Evolutionary conservation across 192 early-diverging fungal genomes (phyloP), one percentile per base, ranked within the genome.

Genomic region (Coemansia sp.): DNA sequence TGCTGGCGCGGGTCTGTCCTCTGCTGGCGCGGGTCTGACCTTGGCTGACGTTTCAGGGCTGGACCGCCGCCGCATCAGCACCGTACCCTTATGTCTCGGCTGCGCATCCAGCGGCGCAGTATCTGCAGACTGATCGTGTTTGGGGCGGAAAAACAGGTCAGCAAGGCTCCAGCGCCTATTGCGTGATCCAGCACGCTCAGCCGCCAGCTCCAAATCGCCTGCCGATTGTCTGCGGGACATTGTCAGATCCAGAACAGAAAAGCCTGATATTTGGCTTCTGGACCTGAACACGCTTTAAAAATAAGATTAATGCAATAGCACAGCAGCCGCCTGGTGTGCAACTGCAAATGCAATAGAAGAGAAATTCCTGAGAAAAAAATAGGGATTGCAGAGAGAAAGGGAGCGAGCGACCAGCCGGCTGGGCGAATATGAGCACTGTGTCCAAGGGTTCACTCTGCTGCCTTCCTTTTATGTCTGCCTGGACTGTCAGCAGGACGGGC

Each of bases 111-210:
- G 14, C 9, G 12, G 19, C 20, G 14, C 36, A 38, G 5, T 19
- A 26, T 31, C 34, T 9, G 12, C 37, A 2, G 25, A 19, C 5
- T 14, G 8, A 14, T 22, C 34, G 20, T 54, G 61, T 21, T 42
- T 52, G 50, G 50, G 51, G 36, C 52, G 20, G 23, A 26, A 11
- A 17, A 63, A 54, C 51, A 63, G 51, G 22, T 40, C 50, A n/a
- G 50, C 50, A 22, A 63, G 17, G 51, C 50, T 54, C 50, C 61
- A 63, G 15, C 61, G 61, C 59, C 48, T 28, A 8, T 22, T 12
- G 59, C 12, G 60, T 23, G 48, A 23, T 53, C 21, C 59, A 38
- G 60, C 50, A 38, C 36, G 49, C 49, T 6, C 19, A 2, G 48
- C 48, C 12, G n/a, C n/a, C 10, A 50, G 31, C 12, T 14, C 34